Evolutionary conservation across 495 filamentous ascomycete species (phyloP).

Genomic region (Stereocaulon alpinum): DNA sequence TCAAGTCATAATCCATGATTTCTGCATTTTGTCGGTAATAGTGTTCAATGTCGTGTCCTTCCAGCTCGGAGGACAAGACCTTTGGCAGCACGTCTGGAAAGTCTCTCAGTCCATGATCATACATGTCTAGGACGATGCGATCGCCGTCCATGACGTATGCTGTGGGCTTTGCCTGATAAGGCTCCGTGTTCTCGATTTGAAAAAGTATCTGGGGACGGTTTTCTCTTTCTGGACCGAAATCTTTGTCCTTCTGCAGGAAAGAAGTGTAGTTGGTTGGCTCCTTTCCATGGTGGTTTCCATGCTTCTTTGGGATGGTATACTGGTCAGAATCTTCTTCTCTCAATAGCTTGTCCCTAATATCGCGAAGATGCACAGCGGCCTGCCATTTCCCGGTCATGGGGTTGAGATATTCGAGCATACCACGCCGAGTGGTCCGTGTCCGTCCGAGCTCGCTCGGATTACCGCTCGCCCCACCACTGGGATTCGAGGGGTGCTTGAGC

Average conservation of each 20-base stretch:
- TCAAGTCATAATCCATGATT: neutral
- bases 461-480: neutral
- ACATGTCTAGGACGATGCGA: neutral
- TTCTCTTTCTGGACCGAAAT: neutral
- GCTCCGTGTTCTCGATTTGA: neutral
- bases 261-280: neutral
- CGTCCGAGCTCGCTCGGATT: neutral
- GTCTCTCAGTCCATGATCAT: neutral
- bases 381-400: neutral
- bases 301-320: neutral
- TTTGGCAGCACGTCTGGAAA: neutral
- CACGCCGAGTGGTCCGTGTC: neutral
- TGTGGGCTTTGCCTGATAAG: neutral
- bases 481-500: neutral
- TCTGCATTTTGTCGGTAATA: slow-evolving; percentile 4
- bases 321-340: neutral
- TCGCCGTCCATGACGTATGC: neutral
- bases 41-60: slow-evolving; percentile 5
- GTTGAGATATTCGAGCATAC: neutral
- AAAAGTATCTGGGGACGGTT: neutral
- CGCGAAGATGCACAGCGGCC: neutral
- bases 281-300: neutral
- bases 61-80: slow-evolving; percentile 1
- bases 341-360: neutral
- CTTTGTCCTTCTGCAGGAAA: slow-evolving; percentile 1